Conservation (phyloP, 2,329 filamentous ascomycete species). For the Fusarium sp. region DNA sequence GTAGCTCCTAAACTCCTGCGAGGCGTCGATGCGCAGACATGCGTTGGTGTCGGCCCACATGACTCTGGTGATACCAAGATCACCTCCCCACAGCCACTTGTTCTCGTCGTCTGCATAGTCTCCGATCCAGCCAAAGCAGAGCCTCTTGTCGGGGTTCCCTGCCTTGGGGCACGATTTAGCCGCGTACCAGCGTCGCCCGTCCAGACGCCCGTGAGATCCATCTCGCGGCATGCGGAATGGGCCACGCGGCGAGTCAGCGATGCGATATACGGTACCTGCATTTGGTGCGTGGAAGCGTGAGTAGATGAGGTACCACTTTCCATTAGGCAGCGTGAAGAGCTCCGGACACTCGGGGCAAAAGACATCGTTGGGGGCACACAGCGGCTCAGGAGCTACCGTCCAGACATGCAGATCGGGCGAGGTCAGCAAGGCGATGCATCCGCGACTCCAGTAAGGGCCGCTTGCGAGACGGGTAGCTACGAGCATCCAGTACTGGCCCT, state of each 20-base stretch:
- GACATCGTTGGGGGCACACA: slow-evolving; percentile 49
- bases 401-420: slow-evolving; percentile 47
- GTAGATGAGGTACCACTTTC: slow-evolving; percentile 50
- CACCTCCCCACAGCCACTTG: slow-evolving; percentile 52
- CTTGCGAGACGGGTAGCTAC: slow-evolving; percentile 46
- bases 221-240: slow-evolving; percentile 50
- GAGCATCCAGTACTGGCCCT: slow-evolving; percentile 50
- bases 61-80: slow-evolving; percentile 46
- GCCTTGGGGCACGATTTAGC: slow-evolving; percentile 49
- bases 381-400: slow-evolving; percentile 45
- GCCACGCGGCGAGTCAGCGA: slow-evolving; percentile 48
- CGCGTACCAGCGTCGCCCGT: slow-evolving; percentile 51
- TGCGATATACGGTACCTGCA: slow-evolving; percentile 49
- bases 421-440: slow-evolving; percentile 50
- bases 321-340: slow-evolving; percentile 48
- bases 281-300: slow-evolving; percentile 49
- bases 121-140: slow-evolving; percentile 50
- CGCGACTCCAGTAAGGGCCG: slow-evolving; percentile 49
- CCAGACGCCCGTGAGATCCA: slow-evolving; percentile 47
- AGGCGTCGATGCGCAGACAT: slow-evolving; percentile 40
- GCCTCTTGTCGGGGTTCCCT: slow-evolving; percentile 42
- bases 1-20: slow-evolving; percentile 35
- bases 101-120: slow-evolving; percentile 47
- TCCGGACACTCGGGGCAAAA: slow-evolving; percentile 52
- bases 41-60: slow-evolving; percentile 44